Percentiles rank a stretch among this genome's conserved stretches.
Evolutionary conservation across 106 monocot genomes (phyloP).

Genomic region (Acorus calamus): DNA sequence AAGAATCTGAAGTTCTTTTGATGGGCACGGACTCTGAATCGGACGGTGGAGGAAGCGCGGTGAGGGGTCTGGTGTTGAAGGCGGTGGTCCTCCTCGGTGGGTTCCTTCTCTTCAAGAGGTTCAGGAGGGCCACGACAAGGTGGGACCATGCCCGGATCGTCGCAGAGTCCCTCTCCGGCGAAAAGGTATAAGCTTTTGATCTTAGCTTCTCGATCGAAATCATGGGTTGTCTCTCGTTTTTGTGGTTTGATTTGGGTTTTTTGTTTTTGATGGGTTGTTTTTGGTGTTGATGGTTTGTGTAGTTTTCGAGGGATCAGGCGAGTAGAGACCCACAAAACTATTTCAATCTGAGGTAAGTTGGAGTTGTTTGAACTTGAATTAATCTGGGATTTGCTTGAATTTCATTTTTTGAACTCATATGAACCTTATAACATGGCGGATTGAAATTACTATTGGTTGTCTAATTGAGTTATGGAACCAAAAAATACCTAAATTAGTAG

Average conservation of each 20-base stretch:
- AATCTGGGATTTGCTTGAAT: background rate
- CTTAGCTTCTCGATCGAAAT: background rate
- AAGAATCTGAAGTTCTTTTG: background rate
- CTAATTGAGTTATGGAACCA: too few species aligned
- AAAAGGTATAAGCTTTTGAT: slow-evolving; percentile 49
- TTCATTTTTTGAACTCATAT: background rate
- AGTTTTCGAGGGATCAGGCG: slow-evolving; percentile 64
- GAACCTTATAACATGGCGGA: background rate
- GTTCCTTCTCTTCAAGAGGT: slow-evolving; percentile 52
- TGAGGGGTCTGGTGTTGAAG: slow-evolving; percentile 52
- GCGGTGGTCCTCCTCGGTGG: slow-evolving; percentile 77
- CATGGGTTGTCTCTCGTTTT: background rate
- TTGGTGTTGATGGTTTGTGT: background rate
- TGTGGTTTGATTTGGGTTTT: slow-evolving; percentile 5
- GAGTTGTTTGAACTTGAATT: background rate
- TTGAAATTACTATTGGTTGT: too few species aligned
- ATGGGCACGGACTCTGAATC: slow-evolving; percentile 24
- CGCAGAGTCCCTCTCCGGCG: slow-evolving; percentile 66
- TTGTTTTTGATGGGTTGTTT: too few species aligned
- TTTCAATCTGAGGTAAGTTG: slow-evolving; percentile 48
- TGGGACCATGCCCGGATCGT: slow-evolving; percentile 92
- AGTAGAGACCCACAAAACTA: slow-evolving; percentile 55
- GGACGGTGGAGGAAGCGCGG: slow-evolving; percentile 26
- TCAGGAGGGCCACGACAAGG: slow-evolving; percentile 64
- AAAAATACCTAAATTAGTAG: too few species aligned